Evolutionary conservation across 305 asterid genomes (phyloP).

Genomic region (Ilex paraguariensis): DNA sequence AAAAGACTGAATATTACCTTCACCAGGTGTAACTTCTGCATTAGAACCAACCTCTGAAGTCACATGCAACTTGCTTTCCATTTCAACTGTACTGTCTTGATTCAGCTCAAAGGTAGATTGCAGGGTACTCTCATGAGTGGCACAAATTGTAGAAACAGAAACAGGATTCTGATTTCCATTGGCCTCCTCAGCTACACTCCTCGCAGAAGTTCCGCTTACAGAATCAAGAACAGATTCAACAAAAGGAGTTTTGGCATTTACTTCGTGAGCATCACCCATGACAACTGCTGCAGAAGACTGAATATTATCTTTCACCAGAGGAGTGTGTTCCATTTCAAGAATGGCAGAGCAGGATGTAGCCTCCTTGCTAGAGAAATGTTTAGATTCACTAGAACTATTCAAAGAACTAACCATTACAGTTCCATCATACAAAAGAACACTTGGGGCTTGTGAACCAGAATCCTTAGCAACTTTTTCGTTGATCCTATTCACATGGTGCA

Average conservation of each 20-base stretch:
- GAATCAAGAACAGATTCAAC: background rate
- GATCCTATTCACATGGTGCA: slow-evolving; percentile 14
- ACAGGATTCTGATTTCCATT: slow-evolving; percentile 11
- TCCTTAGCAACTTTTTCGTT: slow-evolving; percentile 18
- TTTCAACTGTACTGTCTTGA: slow-evolving; percentile 2
- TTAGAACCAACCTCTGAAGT: slow-evolving; percentile 12
- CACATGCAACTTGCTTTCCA: background rate
- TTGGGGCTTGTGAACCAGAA: slow-evolving; percentile 19
- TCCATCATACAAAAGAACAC: slow-evolving; percentile 14
- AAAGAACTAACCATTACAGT: slow-evolving; percentile 18
- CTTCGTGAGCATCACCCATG: too few species aligned
- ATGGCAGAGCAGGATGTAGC: slow-evolving; percentile 2
- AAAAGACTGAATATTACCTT: slow-evolving; percentile 1
- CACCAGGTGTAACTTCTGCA: slow-evolving; percentile 13
- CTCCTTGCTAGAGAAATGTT: slow-evolving; percentile 17
- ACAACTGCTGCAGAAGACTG: too few species aligned
- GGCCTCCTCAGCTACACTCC: slow-evolving; percentile 12
- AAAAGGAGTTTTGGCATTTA: slow-evolving; percentile 14
- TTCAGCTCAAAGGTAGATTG: background rate
- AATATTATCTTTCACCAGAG: slow-evolving; percentile 13
- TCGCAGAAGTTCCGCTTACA: background rate
- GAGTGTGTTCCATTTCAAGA: slow-evolving; percentile 7
- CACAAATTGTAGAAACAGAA: too few species aligned
- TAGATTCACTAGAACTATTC: slow-evolving; percentile 26
- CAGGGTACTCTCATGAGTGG: background rate